Percentiles rank a stretch among this genome's conserved stretches.
Evolutionary conservation across 1,284 basidiomycete genomes (phyloP).

Genomic region (Fomitopsis schrenkii): DNA sequence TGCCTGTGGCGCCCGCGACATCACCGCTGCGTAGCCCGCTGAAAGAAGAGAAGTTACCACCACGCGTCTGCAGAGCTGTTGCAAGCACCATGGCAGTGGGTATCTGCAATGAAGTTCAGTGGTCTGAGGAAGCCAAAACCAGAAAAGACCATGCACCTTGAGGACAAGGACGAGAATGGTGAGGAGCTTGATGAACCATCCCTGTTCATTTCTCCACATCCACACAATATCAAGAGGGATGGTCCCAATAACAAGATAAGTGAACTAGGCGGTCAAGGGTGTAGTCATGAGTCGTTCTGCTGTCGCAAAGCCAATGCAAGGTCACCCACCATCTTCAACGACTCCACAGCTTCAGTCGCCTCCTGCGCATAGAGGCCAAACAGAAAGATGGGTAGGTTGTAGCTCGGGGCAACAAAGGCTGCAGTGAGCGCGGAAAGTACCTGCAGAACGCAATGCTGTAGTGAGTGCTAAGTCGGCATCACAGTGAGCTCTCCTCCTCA

Average conservation of each 20-base stretch:
- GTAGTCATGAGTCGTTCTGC: background rate
- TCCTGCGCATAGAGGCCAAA: constrained; percentile 73
- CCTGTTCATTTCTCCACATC: constrained; percentile 53
- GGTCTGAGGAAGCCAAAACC: background rate
- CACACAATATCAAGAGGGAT: constrained; percentile 68
- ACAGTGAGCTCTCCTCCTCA: constrained; percentile 28
- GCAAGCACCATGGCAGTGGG: constrained; percentile 62
- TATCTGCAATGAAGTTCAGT: constrained; percentile 19
- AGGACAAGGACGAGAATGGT: constrained; percentile 58
- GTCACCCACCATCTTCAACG: constrained; percentile 53
- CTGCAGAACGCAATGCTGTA: constrained; percentile 21
- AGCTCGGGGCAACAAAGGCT: constrained; percentile 56
- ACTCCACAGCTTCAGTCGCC: constrained; percentile 55
- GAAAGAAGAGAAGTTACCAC: constrained; percentile 56
- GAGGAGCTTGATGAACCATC: constrained; percentile 51
- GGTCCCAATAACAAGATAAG: constrained; percentile 56
- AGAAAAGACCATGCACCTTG: constrained; percentile 43
- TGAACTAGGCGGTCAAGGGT: constrained; percentile 45
- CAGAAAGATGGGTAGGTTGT: constrained; percentile 72
- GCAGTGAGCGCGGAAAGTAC: constrained; percentile 57
- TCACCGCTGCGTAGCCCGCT: constrained; percentile 45
- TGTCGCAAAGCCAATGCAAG: background rate
- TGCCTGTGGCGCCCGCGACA: constrained; percentile 62
- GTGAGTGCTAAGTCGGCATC: background rate
- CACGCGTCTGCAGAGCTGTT: constrained; percentile 55